Evolutionary conservation across 202 grass and related monocot genomes (phyloP).

Genomic region (Zoysia matrella): DNA sequence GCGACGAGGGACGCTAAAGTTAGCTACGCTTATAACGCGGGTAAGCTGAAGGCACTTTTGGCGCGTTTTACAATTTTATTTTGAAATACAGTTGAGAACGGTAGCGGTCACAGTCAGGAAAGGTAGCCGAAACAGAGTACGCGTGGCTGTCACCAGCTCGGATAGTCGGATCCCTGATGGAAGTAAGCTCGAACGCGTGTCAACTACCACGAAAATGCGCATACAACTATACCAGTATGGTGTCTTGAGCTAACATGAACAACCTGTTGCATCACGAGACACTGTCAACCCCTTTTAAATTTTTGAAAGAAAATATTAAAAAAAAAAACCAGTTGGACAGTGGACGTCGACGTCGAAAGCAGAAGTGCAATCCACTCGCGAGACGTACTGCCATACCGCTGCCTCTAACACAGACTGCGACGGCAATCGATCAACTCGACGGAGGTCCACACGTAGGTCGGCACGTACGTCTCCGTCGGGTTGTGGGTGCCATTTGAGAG

Average conservation of each 20-base stretch:
- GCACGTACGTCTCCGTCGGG: neutral
- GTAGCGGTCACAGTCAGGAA: slow-evolving; percentile 34
- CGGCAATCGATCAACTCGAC: neutral
- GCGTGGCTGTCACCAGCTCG: slow-evolving; percentile 24
- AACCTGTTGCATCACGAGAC: neutral
- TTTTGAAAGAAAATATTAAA: neutral
- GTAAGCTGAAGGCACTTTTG: slow-evolving; percentile 29
- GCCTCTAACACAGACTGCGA: neutral
- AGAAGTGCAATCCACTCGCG: neutral
- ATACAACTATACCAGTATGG: too few species aligned
- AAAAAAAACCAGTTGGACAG: too few species aligned
- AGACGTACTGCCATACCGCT: neutral
- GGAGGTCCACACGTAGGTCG: slow-evolving; percentile 9
- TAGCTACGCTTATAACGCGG: slow-evolving; percentile 49
- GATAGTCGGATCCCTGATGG: neutral
- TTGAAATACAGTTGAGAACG: slow-evolving; percentile 34
- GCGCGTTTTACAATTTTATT: slow-evolving; percentile 29
- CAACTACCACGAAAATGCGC: neutral
- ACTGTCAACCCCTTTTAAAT: too few species aligned
- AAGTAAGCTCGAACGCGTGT: neutral
- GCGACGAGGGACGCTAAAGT: slow-evolving; percentile 33
- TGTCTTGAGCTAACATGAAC: too few species aligned
- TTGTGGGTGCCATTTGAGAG: neutral
- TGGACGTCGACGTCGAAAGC: neutral
- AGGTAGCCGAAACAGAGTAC: slow-evolving; percentile 29